Percentiles rank a stretch among this genome's conserved stretches.
Evolutionary conservation across 352 stramenopile genomes (phyloP).

Genomic region (Pythium biforme): DNA sequence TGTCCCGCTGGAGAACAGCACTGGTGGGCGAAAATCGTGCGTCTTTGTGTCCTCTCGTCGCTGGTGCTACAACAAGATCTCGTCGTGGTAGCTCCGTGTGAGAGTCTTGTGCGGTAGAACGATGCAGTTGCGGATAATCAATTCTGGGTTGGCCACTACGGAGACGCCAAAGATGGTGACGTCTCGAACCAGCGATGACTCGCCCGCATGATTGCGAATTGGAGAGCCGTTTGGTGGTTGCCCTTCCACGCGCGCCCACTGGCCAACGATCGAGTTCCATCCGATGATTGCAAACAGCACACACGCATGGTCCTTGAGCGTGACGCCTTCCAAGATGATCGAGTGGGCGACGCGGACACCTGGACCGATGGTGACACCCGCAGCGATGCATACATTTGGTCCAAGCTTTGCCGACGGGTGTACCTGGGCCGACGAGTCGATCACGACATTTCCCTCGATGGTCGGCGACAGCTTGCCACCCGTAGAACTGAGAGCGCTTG

Average conservation of each 20-base stretch:
- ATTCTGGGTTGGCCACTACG: conserved; percentile 82
- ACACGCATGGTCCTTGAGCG: conserved; percentile 87
- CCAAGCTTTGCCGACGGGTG: conserved; percentile 85
- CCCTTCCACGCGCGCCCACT: conserved; percentile 84
- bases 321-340: conserved; percentile 87
- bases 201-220: conserved; percentile 63
- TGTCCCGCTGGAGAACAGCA: background rate
- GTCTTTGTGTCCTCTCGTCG: background rate
- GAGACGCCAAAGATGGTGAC: conserved; percentile 89
- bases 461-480: conserved; percentile 81
- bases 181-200: conserved; percentile 80
- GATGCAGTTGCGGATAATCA: conserved; percentile 90
- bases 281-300: conserved; percentile 87
- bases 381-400: conserved; percentile 84
- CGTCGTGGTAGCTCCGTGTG: conserved; percentile 86
- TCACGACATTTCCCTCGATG: conserved; percentile 87
- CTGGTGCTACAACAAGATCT: conserved; percentile 77
- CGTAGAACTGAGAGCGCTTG: conserved; percentile 71
- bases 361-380: conserved; percentile 78
- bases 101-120: conserved; percentile 88
- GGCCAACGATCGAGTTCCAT: conserved; percentile 87
- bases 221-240: conserved; percentile 78
- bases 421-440: conserved; percentile 75
- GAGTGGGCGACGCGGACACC: conserved; percentile 83
- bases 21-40: conserved; percentile 5